Base-by-base conservation (phyloP, 345 rosid species). In the Iberis pinnata region DNA sequence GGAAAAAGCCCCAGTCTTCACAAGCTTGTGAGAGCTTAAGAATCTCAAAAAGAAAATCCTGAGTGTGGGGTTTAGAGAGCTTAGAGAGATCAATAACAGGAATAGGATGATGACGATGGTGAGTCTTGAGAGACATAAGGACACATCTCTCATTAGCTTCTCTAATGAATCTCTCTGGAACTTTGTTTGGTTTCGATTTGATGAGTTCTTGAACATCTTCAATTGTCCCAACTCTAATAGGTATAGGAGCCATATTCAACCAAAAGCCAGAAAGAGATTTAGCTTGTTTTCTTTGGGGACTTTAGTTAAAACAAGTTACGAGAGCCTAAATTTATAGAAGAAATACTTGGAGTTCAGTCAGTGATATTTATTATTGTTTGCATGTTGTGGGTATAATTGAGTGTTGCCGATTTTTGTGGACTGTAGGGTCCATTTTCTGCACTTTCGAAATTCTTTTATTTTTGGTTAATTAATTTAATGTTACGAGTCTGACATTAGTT, bases 1-100 rank as follows among this genome's bases (percentile, higher is more conserved):
- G 96, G 49, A 90, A 90, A 67, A 90, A 86, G 22, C 98, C 95
- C 98, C 98, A 90, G 20, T 86, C 88, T 59, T 82, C 71, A 72
- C 92, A 82, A 57, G 98, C 98, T 60, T 72, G 74, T 16, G 70
- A 68, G 32, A 90, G 81, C 49, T 71, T 59, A 42, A 62, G 46
- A 48, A 75, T 62, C 69, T 80, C 88, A 35, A 18, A 43, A 27
- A 51, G 12, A 48, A 43, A 60, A 16, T 70, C 73, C 43, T 67
- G 71, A 18, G 41, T 61, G 55, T 44, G 32, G 18, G 67, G 75
- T 12, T 69, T 51, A 44, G 64, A 38, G 63, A 90, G 82, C 63
- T 68, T 80, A 18, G 81, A 82, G 60, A 84, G 71, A 73, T 87
- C 80, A 69, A 86, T 75, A 32, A 76, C 60, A 56, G 98, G 98